These are phyloP conservation scores for Trichophyton benhamiae DNA, from an alignment of 2,329 filamentous ascomycete genomes.

Conservation along the genomic window DNA sequence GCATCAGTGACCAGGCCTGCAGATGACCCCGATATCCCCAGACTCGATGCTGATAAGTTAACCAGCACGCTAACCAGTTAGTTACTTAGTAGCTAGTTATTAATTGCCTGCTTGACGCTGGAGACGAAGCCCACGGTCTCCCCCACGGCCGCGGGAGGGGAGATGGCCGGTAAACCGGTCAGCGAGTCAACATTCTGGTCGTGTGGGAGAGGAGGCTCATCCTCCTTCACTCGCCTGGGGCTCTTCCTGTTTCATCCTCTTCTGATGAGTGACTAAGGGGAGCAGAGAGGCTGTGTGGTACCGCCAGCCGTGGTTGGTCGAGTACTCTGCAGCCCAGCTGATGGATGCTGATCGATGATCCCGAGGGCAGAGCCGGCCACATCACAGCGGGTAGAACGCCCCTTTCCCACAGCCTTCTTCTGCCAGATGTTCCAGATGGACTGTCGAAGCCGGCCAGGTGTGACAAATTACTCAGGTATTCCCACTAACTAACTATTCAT, in stretches of 20 bases:
- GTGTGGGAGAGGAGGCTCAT: not conserved
- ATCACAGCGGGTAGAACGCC: not conserved
- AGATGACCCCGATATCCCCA: not conserved
- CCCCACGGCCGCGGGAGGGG: not conserved
- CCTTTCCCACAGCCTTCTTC: conserved; percentile 1
- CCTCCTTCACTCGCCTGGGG: not conserved
- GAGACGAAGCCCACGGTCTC: not conserved
- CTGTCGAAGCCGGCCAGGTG: not conserved
- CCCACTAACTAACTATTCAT: no score
- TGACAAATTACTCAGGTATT: not conserved
- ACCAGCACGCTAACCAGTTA: no score
- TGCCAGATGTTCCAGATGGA: not conserved
- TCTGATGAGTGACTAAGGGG: not conserved
- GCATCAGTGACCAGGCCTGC: not conserved
- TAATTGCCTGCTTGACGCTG: no score
- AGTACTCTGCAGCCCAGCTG: not conserved
- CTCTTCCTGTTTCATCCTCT: not conserved
- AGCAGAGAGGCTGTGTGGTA: not conserved
- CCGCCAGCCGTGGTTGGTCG: not conserved
- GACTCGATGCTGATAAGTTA: not conserved
- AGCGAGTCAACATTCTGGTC: not conserved
- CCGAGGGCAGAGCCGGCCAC: not conserved
- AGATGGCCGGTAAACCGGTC: not conserved
- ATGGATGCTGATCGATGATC: not conserved
- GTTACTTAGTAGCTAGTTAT: not conserved